Base-by-base conservation (phyloP, 2,329 filamentous ascomycete species). In the Ceratocystis albifundus region DNA sequence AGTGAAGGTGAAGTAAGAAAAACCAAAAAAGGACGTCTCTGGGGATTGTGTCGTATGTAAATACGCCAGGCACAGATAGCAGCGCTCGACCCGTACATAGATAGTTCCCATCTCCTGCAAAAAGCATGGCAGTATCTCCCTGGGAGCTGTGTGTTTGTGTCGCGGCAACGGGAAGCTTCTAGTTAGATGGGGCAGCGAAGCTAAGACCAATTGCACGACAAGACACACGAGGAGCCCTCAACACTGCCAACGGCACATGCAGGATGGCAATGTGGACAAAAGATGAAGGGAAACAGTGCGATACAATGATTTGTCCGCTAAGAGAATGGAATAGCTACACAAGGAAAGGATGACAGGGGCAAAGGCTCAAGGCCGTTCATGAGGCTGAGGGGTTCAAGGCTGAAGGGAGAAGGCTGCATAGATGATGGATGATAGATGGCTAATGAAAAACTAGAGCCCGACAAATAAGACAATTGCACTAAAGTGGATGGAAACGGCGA, bases 361-460 rank as follows among this genome's bases (percentile, higher is more conserved):
- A 15, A 12, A 15, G 36, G 36, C 36, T 41, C 36, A 41, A 15
- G 36, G 0, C 36, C 12, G 22, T 22, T 25, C n/a, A 53, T 53
- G 48, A 53, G 48, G 48, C 48, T 53, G 48, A 28, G 25, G 36
- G 25, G 48, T 28, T 53, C 48, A 53, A 53, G 48, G 48, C 48
- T 53, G 48, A 53, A 53, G 48, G 10, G 48, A 28, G 17, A 45
- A 62, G 59, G 59, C 55, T 59, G 55, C 28, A 62, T 4, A 62
- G 20, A 28, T 25, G 30, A 17, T 25, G 10, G 48, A 8, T 20
- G 48, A 53, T 5, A 7, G n/a, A n/a, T 6, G 12, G 28, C 20
- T 25, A 53, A 53, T 53, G 22, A 3, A 25, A 53, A 15, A 4
- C 48, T 15, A 25, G 8, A 53, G 48, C 12, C 20, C 3, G 15